A percentile compares a stretch with the other conserved stretches of the same genome.
Conservation (phyloP, 176 grass and related monocot species). For the Triticum monococcum region DNA sequence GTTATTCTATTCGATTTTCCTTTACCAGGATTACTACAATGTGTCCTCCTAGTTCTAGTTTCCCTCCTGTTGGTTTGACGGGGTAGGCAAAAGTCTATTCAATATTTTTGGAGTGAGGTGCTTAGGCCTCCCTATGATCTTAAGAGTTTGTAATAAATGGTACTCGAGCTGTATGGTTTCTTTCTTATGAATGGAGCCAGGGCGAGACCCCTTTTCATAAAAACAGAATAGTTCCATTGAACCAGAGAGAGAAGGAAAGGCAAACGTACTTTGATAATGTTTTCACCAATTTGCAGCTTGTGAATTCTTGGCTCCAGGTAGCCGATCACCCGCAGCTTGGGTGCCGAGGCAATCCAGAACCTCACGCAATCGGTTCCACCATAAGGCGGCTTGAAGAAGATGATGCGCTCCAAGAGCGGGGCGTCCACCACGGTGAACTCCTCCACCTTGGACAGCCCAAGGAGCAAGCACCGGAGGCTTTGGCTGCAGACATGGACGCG, state of each 20-base stretch:
- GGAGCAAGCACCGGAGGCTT: conserved; percentile 20
- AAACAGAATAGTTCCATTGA: no score
- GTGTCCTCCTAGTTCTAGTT: no score
- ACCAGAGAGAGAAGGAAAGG: neutral
- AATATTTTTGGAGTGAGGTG: no score
- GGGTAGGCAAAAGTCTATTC: no score
- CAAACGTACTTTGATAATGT: neutral
- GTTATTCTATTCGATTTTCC: no score
- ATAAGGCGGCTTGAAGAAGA: neutral
- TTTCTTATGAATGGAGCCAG: no score
- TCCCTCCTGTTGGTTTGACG: no score
- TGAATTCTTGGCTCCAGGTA: neutral
- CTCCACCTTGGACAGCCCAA: neutral
- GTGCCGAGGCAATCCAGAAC: neutral
- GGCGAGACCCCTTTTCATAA: no score
- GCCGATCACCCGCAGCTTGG: neutral
- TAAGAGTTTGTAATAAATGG: no score
- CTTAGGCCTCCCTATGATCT: no score
- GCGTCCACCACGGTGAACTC: conserved; percentile 7
- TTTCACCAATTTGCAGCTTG: neutral
- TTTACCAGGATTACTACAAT: no score
- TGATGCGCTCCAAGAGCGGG: neutral
- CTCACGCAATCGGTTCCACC: neutral
- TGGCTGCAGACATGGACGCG: neutral
- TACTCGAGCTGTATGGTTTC: no score